Conservation (phyloP, 768 basidiomycete species). For the Pleurotus citrinopileatus region DNA sequence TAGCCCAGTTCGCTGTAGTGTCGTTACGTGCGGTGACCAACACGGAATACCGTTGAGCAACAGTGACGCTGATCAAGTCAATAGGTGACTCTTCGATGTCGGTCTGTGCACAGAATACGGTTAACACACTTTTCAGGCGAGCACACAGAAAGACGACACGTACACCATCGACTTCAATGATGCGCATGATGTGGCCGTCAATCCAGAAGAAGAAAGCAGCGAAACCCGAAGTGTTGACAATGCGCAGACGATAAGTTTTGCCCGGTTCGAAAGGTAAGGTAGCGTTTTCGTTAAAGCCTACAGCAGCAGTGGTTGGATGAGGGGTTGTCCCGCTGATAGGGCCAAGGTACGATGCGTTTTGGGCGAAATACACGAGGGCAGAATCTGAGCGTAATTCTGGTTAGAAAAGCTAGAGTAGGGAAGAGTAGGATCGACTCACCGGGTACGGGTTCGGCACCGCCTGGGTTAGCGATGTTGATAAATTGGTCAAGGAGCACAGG, state of each 20-base stretch:
- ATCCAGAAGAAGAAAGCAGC: conserved; percentile 84
- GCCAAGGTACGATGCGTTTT: conserved; percentile 68
- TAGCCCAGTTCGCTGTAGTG: conserved; percentile 77
- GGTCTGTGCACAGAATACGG: conserved; percentile 46
- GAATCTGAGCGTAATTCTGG: conserved; percentile 46
- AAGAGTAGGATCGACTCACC: conserved; percentile 34
- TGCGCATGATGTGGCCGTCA: conserved; percentile 81
- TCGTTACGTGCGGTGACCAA: conserved; percentile 91
- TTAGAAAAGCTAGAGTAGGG: background rate
- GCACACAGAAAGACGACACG: no score
- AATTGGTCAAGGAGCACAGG: conserved; percentile 58
- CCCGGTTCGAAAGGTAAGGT: conserved; percentile 82
- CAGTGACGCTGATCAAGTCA: conserved; percentile 71
- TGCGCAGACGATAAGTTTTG: conserved; percentile 85
- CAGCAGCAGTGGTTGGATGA: conserved; percentile 49
- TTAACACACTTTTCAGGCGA: no score
- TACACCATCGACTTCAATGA: conserved; percentile 85
- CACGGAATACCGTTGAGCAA: conserved; percentile 91
- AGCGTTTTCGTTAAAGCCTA: conserved; percentile 87
- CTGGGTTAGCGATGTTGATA: conserved; percentile 71
- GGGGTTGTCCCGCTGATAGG: conserved; percentile 50
- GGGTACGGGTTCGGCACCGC: conserved; percentile 88
- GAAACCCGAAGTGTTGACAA: conserved; percentile 83
- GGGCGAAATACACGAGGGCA: conserved; percentile 79
- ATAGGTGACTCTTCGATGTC: conserved; percentile 75